These are phyloP conservation scores for Chlorencoelia australis DNA, from an alignment of 2,329 filamentous ascomycete genomes.

Conservation along the genomic window DNA sequence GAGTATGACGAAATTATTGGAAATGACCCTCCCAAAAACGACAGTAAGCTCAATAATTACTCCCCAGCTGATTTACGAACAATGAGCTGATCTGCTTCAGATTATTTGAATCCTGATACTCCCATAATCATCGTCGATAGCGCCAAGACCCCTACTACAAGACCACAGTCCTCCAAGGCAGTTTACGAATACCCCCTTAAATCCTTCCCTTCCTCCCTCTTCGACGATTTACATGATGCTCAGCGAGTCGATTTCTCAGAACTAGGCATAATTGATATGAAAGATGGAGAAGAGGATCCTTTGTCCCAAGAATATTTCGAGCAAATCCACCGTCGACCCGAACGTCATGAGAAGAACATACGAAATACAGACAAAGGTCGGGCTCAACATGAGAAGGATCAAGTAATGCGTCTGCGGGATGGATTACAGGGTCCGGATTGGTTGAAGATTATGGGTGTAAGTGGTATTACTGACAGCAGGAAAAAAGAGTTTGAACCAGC, in stretches of 20 bases:
- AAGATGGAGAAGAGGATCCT: constrained; percentile 37
- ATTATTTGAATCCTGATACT: constrained; percentile 62
- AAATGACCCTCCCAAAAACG: constrained; percentile 63
- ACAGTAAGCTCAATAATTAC: constrained; percentile 47
- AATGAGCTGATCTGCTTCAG: constrained; percentile 35
- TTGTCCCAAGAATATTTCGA: constrained; percentile 46
- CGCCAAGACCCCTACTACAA: constrained; percentile 20
- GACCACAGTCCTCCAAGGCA: constrained; percentile 20
- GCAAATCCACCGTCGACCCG: constrained; percentile 46
- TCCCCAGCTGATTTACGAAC: constrained; percentile 14
- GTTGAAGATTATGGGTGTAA: constrained; percentile 85
- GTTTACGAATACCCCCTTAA: constrained; percentile 33
- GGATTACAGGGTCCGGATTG: constrained; percentile 86
- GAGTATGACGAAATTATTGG: constrained; percentile 93
- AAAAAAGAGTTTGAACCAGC: constrained; percentile 83
- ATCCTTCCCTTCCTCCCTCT: constrained; percentile 46
- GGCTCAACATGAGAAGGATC: constrained; percentile 57
- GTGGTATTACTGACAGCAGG: constrained; percentile 66
- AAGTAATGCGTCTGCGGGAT: constrained; percentile 58
- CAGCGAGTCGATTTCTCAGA: constrained; percentile 47
- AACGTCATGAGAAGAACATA: constrained; percentile 50
- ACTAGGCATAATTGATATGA: constrained; percentile 33
- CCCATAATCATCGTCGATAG: constrained; percentile 61
- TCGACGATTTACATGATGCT: constrained; percentile 45
- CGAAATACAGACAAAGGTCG: constrained; percentile 54